Evolutionary conservation across 1,139 yeast species (phyloP).

Genomic region (Saccharomycopsis hybrid): DNA sequence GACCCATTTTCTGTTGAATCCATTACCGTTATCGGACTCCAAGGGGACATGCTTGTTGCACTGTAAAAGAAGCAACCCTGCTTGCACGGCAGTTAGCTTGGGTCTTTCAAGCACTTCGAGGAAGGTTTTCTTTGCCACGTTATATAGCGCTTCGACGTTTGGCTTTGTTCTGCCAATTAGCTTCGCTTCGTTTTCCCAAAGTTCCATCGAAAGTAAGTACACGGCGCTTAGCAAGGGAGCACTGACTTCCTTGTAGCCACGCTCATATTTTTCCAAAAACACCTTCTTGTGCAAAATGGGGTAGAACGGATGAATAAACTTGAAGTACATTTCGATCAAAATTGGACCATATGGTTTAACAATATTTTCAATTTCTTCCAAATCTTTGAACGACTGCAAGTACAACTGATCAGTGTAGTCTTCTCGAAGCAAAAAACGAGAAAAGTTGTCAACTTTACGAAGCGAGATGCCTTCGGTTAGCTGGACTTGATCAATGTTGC

Average conservation of each 20-base stretch:
- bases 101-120: slow-evolving; percentile 64
- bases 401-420: slow-evolving; percentile 64
- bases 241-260: slow-evolving; percentile 72
- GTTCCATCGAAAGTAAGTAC: slow-evolving; percentile 66
- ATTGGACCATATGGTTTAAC: slow-evolving; percentile 75
- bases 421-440: slow-evolving; percentile 63
- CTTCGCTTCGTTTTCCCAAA: slow-evolving; percentile 81
- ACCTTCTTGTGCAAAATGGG: slow-evolving; percentile 75
- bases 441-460: slow-evolving; percentile 59
- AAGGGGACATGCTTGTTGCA: slow-evolving; percentile 44
- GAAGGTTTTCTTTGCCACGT: slow-evolving; percentile 48
- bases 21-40: slow-evolving; percentile 22
- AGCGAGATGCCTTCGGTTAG: slow-evolving; percentile 51
- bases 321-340: slow-evolving; percentile 62
- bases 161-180: slow-evolving; percentile 59
- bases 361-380: slow-evolving; percentile 63
- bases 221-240: slow-evolving; percentile 75
- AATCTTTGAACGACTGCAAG: slow-evolving; percentile 57
- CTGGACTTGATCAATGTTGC: slow-evolving; percentile 59
- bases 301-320: slow-evolving; percentile 72
- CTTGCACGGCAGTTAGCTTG: slow-evolving; percentile 73
- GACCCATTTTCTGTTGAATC: slow-evolving; percentile 64
- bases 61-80: slow-evolving; percentile 63
- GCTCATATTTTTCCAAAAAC: slow-evolving; percentile 65
- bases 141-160: slow-evolving; percentile 53